Percentiles rank a stretch among this genome's conserved stretches.
Evolutionary conservation across 2,329 filamentous ascomycete species (phyloP).

Genomic region (Trichoderma atrobrunneum): DNA sequence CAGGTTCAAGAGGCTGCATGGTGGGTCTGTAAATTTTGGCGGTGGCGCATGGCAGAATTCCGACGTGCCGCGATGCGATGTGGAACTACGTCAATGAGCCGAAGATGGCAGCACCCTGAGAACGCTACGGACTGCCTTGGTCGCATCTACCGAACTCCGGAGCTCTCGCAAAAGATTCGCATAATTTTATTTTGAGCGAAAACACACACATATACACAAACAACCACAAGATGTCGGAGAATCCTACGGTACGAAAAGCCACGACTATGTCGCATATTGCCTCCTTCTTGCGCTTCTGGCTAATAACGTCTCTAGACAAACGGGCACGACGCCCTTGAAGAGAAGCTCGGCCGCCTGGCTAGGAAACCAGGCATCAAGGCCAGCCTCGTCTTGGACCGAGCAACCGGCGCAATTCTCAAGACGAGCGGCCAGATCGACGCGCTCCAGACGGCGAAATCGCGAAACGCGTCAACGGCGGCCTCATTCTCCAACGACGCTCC

Average conservation of each 20-base stretch:
- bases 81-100: slow-evolving; percentile 20
- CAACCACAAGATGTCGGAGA: background rate
- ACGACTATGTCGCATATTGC: background rate
- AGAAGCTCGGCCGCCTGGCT: slow-evolving; percentile 65
- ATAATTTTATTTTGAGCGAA: background rate
- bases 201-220: background rate
- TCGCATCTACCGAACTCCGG: background rate
- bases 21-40: slow-evolving; percentile 41
- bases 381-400: slow-evolving; percentile 70
- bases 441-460: slow-evolving; percentile 43
- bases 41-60: slow-evolving; percentile 44
- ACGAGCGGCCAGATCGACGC: slow-evolving; percentile 67
- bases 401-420: slow-evolving; percentile 70
- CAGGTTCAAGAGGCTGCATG: background rate
- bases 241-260: slow-evolving; percentile 4
- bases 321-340: slow-evolving; percentile 60
- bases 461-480: slow-evolving; percentile 36
- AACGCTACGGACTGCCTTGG: background rate
- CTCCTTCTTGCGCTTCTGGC: background rate
- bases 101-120: background rate
- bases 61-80: slow-evolving; percentile 11
- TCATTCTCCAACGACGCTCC: slow-evolving; percentile 48
- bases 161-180: background rate
- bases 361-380: slow-evolving; percentile 78
- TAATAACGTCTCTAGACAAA: slow-evolving; percentile 31